Evolutionary conservation across 2,329 filamentous ascomycete genomes (phyloP).

Genomic region (Fusarium longipes): DNA sequence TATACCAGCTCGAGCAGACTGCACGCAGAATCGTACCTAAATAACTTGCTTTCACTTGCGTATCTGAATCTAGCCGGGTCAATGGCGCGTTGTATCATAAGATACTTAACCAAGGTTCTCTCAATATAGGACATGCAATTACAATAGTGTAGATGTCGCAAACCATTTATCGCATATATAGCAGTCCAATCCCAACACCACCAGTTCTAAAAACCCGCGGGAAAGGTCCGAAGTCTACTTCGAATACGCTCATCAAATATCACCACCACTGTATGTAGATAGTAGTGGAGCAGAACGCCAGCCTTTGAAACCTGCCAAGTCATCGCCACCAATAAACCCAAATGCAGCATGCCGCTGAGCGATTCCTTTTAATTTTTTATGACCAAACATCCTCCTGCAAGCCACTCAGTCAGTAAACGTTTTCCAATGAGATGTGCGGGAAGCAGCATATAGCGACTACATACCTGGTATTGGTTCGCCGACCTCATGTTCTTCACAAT

Average conservation of each 20-base stretch:
- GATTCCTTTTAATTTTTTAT: conserved; percentile 52
- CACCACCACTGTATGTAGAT: conserved; percentile 15
- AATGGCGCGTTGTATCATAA: background rate
- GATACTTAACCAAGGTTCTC: conserved; percentile 6
- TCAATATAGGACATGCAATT: conserved; percentile 25
- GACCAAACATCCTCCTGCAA: conserved; percentile 78
- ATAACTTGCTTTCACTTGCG: conserved; percentile 7
- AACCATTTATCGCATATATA: conserved; percentile 31
- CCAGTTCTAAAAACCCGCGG: conserved; percentile 31
- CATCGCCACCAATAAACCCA: conserved; percentile 39
- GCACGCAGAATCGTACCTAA: background rate
- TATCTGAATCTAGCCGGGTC: background rate
- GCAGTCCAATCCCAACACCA: conserved; percentile 30
- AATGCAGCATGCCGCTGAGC: conserved; percentile 21
- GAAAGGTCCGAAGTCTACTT: conserved; percentile 39
- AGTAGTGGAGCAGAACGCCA: conserved; percentile 38
- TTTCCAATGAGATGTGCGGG: background rate
- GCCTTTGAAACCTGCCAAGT: conserved; percentile 40
- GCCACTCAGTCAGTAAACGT: conserved; percentile 33
- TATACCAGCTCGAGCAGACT: background rate
- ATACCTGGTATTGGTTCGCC: conserved; percentile 93
- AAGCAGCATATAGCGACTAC: conserved; percentile 42
- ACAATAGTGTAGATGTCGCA: conserved; percentile 34
- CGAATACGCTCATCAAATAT: conserved; percentile 41
- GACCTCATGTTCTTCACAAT: conserved; percentile 97